Evolutionary conservation across 352 stramenopile genomes (phyloP), one percentile per base, ranked within the genome.

Genomic region (Lagenidium sp.): DNA sequence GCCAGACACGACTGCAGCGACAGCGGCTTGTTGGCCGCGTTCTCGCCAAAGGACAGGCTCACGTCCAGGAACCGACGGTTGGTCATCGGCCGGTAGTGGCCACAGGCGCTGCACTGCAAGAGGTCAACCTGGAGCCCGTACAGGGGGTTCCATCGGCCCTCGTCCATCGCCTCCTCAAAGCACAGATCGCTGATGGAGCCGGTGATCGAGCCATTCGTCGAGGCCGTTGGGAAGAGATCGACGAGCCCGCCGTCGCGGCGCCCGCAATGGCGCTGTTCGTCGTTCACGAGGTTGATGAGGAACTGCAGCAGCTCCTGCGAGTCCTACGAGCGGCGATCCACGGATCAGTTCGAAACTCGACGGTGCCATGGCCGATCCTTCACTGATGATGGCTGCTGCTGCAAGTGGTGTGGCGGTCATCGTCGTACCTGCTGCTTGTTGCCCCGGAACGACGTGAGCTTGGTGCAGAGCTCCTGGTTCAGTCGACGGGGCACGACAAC

Each of bases 301-400:
- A 87, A 86, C 59, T 91, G 81, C 36, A 94, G 55, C 19, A 94
- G 57, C 52, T 94, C 81, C 52, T 94, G 78, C 24, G 81, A 81
- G 44, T 94, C 81, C 66, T 90, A 38, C 19, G 28, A 32, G 28
- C 8, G 28, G 15, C 28, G 28, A 39, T 39, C 34, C 7, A 39
- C 34, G 43, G 11, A 4, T 28, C n/a, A 30, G 21, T n/a, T n/a
- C n/a, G n/a, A n/a, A n/a, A n/a, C n/a, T n/a, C n/a, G n/a, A n/a
- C n/a, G n/a, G n/a, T n/a, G n/a, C n/a, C n/a, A n/a, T n/a, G n/a
- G n/a, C n/a, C n/a, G n/a, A n/a, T n/a, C n/a, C n/a, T n/a, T n/a
- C n/a, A n/a, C n/a, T n/a, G 28, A 32, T 32, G 28, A 32, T 32
- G 8, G 8, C 8, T 32, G 8, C 8, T 13, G 8, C 8, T 15